phyloP scores from a whole-genome alignment of 2,329 filamentous ascomycete species.

The Ophiocordyceps camponoti-saundersi region DNA sequence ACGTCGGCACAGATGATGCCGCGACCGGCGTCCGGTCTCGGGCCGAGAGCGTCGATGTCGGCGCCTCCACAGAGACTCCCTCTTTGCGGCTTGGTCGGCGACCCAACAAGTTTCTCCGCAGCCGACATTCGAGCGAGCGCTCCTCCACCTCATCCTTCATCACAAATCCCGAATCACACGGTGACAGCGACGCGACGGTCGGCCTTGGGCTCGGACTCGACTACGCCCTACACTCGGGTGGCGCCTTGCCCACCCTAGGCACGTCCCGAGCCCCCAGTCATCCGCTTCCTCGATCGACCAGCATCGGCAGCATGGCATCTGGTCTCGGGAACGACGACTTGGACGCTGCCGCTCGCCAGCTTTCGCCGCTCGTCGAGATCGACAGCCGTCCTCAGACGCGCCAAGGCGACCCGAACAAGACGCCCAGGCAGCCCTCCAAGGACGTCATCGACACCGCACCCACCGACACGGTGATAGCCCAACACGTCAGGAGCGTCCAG shows the following conservation, averaged over 20 bases:
- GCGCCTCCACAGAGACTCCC: slow-evolving; percentile 24
- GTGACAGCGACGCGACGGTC: slow-evolving; percentile 59
- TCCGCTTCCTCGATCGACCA: slow-evolving; percentile 57
- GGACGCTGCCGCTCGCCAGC: slow-evolving; percentile 11
- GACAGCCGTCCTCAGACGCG: slow-evolving; percentile 21
- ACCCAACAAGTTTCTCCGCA: slow-evolving; percentile 37
- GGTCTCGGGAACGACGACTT: slow-evolving; percentile 39
- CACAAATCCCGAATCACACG: slow-evolving; percentile 34
- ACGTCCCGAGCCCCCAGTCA: slow-evolving; percentile 33
- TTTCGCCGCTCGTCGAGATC: slow-evolving; percentile 32
- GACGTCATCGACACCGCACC: slow-evolving; percentile 41
- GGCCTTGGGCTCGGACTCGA: slow-evolving; percentile 51
- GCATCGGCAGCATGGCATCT: slow-evolving; percentile 78
- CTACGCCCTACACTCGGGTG: slow-evolving; percentile 68
- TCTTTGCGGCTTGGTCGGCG: slow-evolving; percentile 26
- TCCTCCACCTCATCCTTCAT: slow-evolving; percentile 43
- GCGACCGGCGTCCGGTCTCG: slow-evolving; percentile 12
- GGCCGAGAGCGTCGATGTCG: slow-evolving; percentile 22
- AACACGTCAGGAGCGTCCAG: slow-evolving; percentile 77
- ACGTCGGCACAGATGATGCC: slow-evolving; percentile 9
- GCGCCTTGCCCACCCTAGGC: slow-evolving; percentile 44
- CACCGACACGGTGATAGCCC: slow-evolving; percentile 76
- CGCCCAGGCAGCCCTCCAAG: slow-evolving; percentile 43
- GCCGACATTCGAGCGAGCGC: slow-evolving; percentile 37
- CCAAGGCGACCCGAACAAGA: slow-evolving; percentile 38